A percentile compares a stretch with the other conserved stretches of the same genome.
phyloP scores from a whole-genome alignment of 2,329 filamentous ascomycete genomes.

The Exophiala phaeomuriformis region DNA sequence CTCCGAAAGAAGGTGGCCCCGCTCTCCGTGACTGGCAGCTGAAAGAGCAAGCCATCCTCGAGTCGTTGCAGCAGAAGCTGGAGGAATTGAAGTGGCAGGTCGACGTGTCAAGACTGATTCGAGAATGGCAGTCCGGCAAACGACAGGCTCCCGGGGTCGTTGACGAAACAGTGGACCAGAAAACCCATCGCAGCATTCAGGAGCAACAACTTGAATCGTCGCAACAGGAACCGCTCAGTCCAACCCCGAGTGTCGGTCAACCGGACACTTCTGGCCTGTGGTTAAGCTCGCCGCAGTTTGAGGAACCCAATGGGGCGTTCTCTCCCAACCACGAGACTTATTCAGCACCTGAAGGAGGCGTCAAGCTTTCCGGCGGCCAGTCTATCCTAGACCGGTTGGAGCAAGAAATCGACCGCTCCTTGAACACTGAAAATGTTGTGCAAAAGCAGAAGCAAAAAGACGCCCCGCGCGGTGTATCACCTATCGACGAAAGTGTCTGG shows the following conservation, averaged over 20 bases:
- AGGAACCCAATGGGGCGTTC: neutral
- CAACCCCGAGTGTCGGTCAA: conserved; percentile 10
- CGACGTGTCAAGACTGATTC: conserved; percentile 42
- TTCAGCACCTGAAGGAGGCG: neutral
- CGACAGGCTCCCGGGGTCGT: conserved; percentile 16
- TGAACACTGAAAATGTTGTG: neutral
- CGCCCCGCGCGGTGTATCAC: conserved; percentile 9
- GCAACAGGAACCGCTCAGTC: neutral
- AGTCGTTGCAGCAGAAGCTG: conserved; percentile 47
- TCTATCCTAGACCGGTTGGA: conserved; percentile 7
- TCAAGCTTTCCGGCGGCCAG: neutral
- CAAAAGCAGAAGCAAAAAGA: neutral
- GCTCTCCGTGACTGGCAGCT: conserved; percentile 38
- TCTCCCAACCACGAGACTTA: neutral
- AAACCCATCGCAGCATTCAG: conserved; percentile 11
- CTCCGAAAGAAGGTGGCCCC: conserved; percentile 19
- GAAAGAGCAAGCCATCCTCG: conserved; percentile 38
- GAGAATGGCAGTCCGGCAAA: conserved; percentile 30
- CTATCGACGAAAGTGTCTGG: conserved; percentile 9
- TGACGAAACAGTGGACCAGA: conserved; percentile 21
- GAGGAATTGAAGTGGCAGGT: conserved; percentile 44
- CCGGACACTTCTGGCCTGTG: neutral
- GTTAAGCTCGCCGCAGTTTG: neutral
- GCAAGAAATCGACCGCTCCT: conserved; percentile 5
- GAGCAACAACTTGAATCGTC: neutral